Base-by-base conservation (phyloP, 306 rosid species). In the Trifolium fragiferum region DNA sequence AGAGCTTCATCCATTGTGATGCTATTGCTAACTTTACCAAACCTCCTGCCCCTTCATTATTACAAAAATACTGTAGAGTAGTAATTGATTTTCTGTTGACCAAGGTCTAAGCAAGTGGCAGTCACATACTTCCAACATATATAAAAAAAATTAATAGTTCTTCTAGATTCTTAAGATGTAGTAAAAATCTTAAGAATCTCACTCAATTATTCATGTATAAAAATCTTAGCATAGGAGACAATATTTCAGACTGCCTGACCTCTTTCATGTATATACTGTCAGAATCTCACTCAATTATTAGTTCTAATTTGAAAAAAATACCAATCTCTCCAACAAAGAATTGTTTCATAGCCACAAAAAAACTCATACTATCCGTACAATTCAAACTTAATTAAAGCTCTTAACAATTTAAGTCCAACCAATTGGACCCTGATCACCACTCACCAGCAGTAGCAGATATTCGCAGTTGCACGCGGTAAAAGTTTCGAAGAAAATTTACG, bases 51-150 rank as follows among this genome's bases (percentile, higher is more conserved):
- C 58, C 59, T 53, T 9, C 59, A 8, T 51, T 18, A 51, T 8
- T 53, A 53, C 59, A 53, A 53, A 53, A 53, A 8, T 53, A 53
- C 27, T n/a, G n/a, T n/a, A n/a, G n/a, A n/a, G n/a, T n/a, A 25
- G 27, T 25, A 25, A 8, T 18, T 53, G 27, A 18, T 53, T 19
- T 10, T 8, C 59, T 19, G 9, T 10, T 18, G 12, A 18, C 8
- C 21, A 53, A 53, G 59, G 12, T 0, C 59, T 18, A 51, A 47
- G 13, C 49, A 49, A 53, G 13, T 53, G 12, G 13, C 23, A 8
- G 14, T 25, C 13, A 53, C 27, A 53, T 53, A 53, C 4, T 53
- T 53, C 1, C 27, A 53, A 18, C 20, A 54, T 25, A 54, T 13
- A 20, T 10, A 54, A 18, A 19, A 53, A 53, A 10, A n/a, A 49